A percentile compares a stretch with the other conserved stretches of the same genome.
Conservation (phyloP, 176 grass and related monocot genomes). For the Cymbopogon citratus region DNA sequence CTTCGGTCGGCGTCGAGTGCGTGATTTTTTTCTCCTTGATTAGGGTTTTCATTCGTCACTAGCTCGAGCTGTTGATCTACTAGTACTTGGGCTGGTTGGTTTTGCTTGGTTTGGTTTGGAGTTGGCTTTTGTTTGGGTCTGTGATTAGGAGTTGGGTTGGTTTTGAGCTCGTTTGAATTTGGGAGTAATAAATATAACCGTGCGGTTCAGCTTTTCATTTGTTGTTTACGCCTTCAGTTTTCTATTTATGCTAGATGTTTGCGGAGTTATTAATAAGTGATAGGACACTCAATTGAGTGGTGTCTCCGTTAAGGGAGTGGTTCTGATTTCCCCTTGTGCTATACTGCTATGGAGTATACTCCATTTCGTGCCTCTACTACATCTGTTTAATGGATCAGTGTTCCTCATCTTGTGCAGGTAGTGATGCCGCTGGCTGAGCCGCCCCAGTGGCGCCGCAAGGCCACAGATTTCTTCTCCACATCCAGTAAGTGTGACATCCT, state of each 20-base stretch:
- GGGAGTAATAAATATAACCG: neutral
- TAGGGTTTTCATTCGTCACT: neutral
- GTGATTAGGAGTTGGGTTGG: neutral
- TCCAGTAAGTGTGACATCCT: too few relatives aligned
- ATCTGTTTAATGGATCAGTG: neutral
- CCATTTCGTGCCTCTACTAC: neutral
- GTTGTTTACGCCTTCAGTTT: neutral
- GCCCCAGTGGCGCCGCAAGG: conserved; percentile 49
- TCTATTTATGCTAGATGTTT: neutral
- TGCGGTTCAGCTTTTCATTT: neutral
- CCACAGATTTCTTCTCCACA: too few relatives aligned
- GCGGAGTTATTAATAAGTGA: neutral
- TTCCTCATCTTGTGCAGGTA: conserved; percentile 5
- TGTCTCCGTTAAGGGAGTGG: neutral
- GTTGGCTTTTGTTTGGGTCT: neutral
- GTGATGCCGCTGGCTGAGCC: conserved; percentile 67
- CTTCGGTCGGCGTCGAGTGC: neutral
- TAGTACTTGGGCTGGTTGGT: conserved; percentile 2
- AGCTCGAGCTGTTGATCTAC: conserved; percentile 15
- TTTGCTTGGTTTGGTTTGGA: neutral
- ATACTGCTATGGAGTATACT: neutral
- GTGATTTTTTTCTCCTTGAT: neutral
- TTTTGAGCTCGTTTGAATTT: neutral
- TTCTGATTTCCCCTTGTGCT: neutral
- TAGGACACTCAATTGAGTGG: neutral